Percentiles rank a stretch among this genome's conserved stretches.
These are phyloP conservation scores for Fraxinus albicans DNA, from an alignment of 305 asterid genomes.

Conservation along the genomic window DNA sequence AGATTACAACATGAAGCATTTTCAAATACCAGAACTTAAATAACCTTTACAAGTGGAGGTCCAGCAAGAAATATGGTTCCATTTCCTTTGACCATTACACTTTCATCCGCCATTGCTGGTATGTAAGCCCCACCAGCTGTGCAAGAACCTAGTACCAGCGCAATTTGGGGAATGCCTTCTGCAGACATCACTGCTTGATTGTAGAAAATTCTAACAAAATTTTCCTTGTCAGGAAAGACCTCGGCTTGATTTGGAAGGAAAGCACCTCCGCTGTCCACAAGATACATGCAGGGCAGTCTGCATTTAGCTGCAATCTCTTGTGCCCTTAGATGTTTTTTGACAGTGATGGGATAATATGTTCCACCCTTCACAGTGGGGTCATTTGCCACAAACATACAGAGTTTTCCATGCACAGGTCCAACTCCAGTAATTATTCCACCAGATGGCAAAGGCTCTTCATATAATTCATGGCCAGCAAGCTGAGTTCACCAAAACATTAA, in stretches of 20 bases:
- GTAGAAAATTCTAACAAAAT: constrained; percentile 90
- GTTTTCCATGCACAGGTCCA: constrained; percentile 81
- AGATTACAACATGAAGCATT: not conserved
- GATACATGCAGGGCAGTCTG: constrained; percentile 86
- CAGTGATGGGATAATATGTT: constrained; percentile 86
- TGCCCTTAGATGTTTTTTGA: constrained; percentile 96
- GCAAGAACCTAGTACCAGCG: constrained; percentile 91
- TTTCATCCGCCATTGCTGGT: constrained; percentile 99
- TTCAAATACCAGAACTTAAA: constrained; percentile 22
- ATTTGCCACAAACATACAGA: constrained; percentile 94
- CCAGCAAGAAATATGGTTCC: constrained; percentile 99
- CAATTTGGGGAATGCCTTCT: constrained; percentile 93
- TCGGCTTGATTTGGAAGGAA: constrained; percentile 97
- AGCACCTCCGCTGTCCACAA: constrained; percentile 98
- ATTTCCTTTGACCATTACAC: constrained; percentile 95
- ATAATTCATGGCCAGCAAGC: constrained; percentile 94
- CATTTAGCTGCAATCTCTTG: constrained; percentile 92
- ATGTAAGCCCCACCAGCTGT: constrained; percentile 99
- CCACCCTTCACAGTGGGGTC: constrained; percentile 98
- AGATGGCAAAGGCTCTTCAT: constrained; percentile 77
- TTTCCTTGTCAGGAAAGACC: constrained; percentile 91
- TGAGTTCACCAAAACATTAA: constrained; percentile 28
- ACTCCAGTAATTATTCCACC: constrained; percentile 92
- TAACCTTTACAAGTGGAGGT: constrained; percentile 98
- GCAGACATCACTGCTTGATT: constrained; percentile 91